Conservation (phyloP, 2,329 filamentous ascomycete genomes). For the Colletotrichum tamarilloi region DNA sequence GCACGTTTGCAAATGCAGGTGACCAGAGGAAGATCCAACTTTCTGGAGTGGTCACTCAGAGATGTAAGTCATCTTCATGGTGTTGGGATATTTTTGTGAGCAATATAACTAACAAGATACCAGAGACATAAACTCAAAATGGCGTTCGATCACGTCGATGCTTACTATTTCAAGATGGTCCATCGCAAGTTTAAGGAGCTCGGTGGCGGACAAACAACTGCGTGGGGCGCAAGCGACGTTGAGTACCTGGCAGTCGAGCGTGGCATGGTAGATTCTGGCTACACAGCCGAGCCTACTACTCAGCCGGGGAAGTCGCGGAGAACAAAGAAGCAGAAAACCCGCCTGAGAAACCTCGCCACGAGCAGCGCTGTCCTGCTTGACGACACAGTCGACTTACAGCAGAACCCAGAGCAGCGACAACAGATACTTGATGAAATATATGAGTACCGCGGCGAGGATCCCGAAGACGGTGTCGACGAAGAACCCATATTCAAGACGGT, state of each 20-base stretch:
- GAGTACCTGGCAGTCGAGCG: slow-evolving; percentile 61
- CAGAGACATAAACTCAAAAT: not conserved
- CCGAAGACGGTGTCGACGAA: slow-evolving; percentile 31
- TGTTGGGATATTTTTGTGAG: not conserved
- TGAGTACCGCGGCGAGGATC: slow-evolving; percentile 21
- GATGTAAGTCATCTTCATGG: slow-evolving; percentile 56
- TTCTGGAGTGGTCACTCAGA: slow-evolving; percentile 57
- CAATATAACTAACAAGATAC: not conserved
- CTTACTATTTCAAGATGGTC: slow-evolving; percentile 49
- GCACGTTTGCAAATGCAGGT: slow-evolving; percentile 68
- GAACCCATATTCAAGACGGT: not conserved
- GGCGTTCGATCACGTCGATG: slow-evolving; percentile 3
- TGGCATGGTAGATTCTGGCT: slow-evolving; percentile 56
- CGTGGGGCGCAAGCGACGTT: slow-evolving; percentile 62
- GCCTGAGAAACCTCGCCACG: slow-evolving; percentile 26
- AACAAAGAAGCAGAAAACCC: slow-evolving; percentile 53
- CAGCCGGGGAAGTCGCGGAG: slow-evolving; percentile 51
- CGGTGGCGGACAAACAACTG: slow-evolving; percentile 60
- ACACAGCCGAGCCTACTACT: slow-evolving; percentile 45
- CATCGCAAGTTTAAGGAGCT: slow-evolving; percentile 58
- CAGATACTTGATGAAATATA: slow-evolving; percentile 37
- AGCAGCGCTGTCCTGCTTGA: slow-evolving; percentile 10
- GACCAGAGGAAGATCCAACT: slow-evolving; percentile 60
- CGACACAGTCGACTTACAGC: slow-evolving; percentile 35
- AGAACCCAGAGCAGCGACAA: slow-evolving; percentile 34